Evolutionary conservation across 2,329 filamentous ascomycete genomes (phyloP), one percentile per base, ranked within the genome.

Genomic region (Fusarium mundagurra): DNA sequence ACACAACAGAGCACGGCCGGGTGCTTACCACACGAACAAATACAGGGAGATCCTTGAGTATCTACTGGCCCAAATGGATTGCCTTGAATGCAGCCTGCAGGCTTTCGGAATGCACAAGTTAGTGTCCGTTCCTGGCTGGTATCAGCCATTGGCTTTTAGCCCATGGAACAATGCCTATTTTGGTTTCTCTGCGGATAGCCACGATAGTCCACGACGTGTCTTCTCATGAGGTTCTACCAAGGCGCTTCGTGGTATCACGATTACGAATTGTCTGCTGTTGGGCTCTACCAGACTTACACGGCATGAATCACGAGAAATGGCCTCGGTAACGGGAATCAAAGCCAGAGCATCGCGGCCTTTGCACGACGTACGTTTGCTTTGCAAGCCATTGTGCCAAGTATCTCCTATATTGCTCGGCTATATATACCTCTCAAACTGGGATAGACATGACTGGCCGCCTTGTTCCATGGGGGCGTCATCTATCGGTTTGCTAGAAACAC

Each of bases 381-480:
- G 41, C 55, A 53, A 34, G 34, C 61, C 36, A 44, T 29, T 38
- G 44, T 55, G 44, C 31, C 47, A 63, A 48, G 62, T 54, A 43
- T 51, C 27, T 53, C 27, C 22, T 22, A n/a, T 65, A 43, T 48
- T 39, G 27, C 36, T 63, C 51, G 68, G 62, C 34, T 68, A 62
- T 39, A 51, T 44, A 67, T 61, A 44, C 48, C 54, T 71, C 45
- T 43, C 48, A 51, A 39, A 18, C 17, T 50, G 41, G 36, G 36
- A 61, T 44, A 71, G 45, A 63, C 55, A 71, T 62, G 53, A 55
- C 31, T 54, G 62, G 24, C 47, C 57, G 69, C 68, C 62, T 68
- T 58, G 17, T 44, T 48, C 45, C 38, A 34, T 51, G 12, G 53
- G 54, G 67, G 41, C 31, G 43, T 55, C 60, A 55, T 66, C 60